These are phyloP conservation scores for Cryptococcus maquisensis DNA, from an alignment of 1,284 basidiomycete genomes.

Conservation along the genomic window DNA sequence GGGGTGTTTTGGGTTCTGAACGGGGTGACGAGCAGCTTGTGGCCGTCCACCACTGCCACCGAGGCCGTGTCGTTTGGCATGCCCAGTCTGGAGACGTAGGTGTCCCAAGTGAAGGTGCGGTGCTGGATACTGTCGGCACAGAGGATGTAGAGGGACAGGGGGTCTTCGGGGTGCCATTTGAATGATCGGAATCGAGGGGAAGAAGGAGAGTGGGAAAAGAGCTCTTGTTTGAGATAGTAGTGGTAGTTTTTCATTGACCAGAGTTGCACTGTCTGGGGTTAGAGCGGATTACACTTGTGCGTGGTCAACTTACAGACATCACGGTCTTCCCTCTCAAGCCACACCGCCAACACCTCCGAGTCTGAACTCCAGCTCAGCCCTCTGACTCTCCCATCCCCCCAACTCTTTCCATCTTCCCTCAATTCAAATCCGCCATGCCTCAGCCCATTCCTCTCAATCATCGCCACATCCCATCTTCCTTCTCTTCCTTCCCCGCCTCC, in stretches of 20 bases:
- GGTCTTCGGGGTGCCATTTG: constrained; percentile 81
- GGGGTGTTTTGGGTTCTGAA: constrained; percentile 88
- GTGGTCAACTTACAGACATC: constrained; percentile 60
- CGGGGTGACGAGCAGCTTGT: constrained; percentile 80
- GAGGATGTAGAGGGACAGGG: constrained; percentile 62
- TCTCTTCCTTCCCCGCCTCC: constrained; percentile 58
- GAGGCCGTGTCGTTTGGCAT: constrained; percentile 74
- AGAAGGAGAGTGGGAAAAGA: constrained; percentile 53
- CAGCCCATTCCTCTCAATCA: constrained; percentile 93
- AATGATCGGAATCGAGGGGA: constrained; percentile 62
- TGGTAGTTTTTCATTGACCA: constrained; percentile 96
- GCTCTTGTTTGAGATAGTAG: constrained; percentile 92
- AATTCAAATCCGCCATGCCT: constrained; percentile 85
- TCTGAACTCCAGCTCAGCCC: constrained; percentile 85
- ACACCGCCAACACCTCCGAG: constrained; percentile 78
- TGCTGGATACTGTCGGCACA: constrained; percentile 58
- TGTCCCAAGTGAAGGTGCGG: constrained; percentile 72
- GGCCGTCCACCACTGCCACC: constrained; percentile 87
- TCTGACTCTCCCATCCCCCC: constrained; percentile 55
- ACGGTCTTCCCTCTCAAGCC: constrained; percentile 63
- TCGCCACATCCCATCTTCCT: constrained; percentile 76
- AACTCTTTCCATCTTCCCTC: constrained; percentile 51
- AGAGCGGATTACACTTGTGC: not conserved
- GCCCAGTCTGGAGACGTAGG: constrained; percentile 58
- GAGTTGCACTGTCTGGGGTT: constrained; percentile 65